These are phyloP conservation scores for Trametes cingulata DNA, from an alignment of 768 basidiomycete species.

Conservation along the genomic window DNA sequence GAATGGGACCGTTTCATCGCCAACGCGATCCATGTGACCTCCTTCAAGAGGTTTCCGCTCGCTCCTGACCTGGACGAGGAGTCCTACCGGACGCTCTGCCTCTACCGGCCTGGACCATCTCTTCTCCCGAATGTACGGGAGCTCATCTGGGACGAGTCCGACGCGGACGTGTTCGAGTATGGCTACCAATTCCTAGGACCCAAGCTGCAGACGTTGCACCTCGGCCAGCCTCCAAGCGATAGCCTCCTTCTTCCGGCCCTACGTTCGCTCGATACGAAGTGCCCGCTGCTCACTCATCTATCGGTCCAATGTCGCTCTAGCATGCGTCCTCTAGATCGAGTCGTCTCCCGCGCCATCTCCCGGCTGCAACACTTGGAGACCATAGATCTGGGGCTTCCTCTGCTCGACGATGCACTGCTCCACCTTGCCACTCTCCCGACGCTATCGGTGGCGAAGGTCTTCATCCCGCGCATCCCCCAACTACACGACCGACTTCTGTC, in stretches of 20 bases:
- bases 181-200: constrained; percentile 13
- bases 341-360: constrained; percentile 6
- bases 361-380: constrained; percentile 15
- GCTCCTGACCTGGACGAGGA: constrained; percentile 18
- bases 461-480: constrained; percentile 1
- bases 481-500: constrained; percentile 7
- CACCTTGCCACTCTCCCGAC: constrained; percentile 7
- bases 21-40: constrained; percentile 8
- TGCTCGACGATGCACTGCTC: constrained; percentile 11
- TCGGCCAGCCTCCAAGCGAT: constrained; percentile 20
- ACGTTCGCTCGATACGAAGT: constrained; percentile 10
- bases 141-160: constrained; percentile 21
- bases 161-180: constrained; percentile 23
- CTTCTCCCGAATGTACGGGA: constrained; percentile 16
- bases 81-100: constrained; percentile 14
- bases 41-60: constrained; percentile 18
- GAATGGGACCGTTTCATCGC: constrained; percentile 14
- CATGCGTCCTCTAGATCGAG: constrained; percentile 12
- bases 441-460: constrained; percentile 14
- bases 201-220: constrained; percentile 17
- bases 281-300: constrained; percentile 9
- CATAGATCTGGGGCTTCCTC: constrained; percentile 10
- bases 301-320: constrained; percentile 18
- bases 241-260: constrained; percentile 15
- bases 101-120: constrained; percentile 8